Evolutionary conservation across 257 asterid genomes (phyloP).

Genomic region (Capsicum chinense): DNA sequence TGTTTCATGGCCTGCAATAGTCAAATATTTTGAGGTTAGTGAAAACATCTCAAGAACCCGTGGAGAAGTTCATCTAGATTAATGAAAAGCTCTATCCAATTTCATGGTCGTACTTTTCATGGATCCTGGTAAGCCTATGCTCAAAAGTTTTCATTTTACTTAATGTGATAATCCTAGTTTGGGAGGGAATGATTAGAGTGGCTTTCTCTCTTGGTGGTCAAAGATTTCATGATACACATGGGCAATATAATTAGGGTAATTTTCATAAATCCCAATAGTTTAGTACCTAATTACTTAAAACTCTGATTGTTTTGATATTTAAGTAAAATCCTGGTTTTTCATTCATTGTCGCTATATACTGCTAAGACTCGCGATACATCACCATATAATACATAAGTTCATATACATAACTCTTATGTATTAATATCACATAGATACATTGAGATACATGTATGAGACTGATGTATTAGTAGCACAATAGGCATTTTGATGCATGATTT

Average conservation of each 20-base stretch:
- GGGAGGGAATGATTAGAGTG: neutral
- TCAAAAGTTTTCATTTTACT: neutral
- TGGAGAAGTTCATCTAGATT: constrained; percentile 16
- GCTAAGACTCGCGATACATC: too few species aligned
- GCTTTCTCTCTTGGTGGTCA: neutral
- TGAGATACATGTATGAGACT: too few species aligned
- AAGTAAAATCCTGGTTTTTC: too few species aligned
- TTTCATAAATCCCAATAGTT: too few species aligned
- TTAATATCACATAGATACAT: too few species aligned
- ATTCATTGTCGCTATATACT: too few species aligned
- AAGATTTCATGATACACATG: neutral
- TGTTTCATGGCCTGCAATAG: neutral
- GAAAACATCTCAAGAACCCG: neutral
- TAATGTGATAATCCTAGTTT: neutral
- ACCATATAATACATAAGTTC: too few species aligned
- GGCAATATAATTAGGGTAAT: neutral
- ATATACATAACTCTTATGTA: too few species aligned
- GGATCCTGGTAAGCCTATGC: constrained; percentile 8
- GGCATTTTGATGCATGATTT: too few species aligned
- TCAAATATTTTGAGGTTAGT: constrained; percentile 25
- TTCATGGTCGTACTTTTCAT: constrained; percentile 12
- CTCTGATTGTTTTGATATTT: too few species aligned
- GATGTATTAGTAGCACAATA: too few species aligned
- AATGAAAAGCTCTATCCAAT: constrained; percentile 9
- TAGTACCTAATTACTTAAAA: too few species aligned